Percentiles rank a stretch among this genome's conserved stretches.
phyloP scores from a whole-genome alignment of 495 filamentous ascomycete genomes.

The Elasticomyces elasticus region DNA sequence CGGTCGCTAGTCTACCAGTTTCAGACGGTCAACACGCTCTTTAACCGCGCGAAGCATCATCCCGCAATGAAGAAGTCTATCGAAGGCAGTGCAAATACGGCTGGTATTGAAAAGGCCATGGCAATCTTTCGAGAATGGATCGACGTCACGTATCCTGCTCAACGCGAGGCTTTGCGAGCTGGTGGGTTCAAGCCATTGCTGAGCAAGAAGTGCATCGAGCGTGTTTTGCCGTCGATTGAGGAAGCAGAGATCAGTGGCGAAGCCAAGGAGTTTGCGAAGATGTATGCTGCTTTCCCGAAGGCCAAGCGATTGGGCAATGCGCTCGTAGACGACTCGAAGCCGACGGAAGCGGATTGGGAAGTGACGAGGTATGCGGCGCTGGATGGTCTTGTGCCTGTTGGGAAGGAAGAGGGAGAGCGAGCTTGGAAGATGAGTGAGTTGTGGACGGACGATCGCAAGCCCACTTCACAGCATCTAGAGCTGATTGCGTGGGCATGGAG shows the following conservation, averaged over 20 bases:
- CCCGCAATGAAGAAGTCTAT: conserved; percentile 14
- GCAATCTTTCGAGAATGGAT: conserved; percentile 11
- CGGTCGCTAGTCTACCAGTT: conserved; percentile 14
- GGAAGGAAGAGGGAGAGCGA: conserved; percentile 1
- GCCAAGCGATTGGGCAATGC: conserved; percentile 14
- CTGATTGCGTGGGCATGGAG: conserved; percentile 16
- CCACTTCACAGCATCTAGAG: conserved; percentile 8
- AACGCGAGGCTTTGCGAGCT: background rate
- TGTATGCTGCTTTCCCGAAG: conserved; percentile 9
- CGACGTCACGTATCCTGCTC: conserved; percentile 15
- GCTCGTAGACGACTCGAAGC: conserved; percentile 13
- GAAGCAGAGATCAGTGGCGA: background rate
- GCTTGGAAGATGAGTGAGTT: conserved; percentile 9
- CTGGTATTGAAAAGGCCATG: conserved; percentile 11
- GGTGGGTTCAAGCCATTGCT: conserved; percentile 16
- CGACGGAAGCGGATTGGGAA: conserved; percentile 14
- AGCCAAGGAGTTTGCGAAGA: conserved; percentile 8
- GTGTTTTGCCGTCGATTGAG: background rate
- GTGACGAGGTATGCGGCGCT: conserved; percentile 9
- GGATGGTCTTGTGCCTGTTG: conserved; percentile 4
- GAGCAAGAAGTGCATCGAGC: conserved; percentile 8
- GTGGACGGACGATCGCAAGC: conserved; percentile 1
- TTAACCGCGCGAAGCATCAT: conserved; percentile 15
- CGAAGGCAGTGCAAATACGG: conserved; percentile 1
- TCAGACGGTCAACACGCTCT: conserved; percentile 16